These are phyloP conservation scores for Apiotrichum akiyoshidainum DNA, from an alignment of 1,284 basidiomycete species.

Conservation along the genomic window DNA sequence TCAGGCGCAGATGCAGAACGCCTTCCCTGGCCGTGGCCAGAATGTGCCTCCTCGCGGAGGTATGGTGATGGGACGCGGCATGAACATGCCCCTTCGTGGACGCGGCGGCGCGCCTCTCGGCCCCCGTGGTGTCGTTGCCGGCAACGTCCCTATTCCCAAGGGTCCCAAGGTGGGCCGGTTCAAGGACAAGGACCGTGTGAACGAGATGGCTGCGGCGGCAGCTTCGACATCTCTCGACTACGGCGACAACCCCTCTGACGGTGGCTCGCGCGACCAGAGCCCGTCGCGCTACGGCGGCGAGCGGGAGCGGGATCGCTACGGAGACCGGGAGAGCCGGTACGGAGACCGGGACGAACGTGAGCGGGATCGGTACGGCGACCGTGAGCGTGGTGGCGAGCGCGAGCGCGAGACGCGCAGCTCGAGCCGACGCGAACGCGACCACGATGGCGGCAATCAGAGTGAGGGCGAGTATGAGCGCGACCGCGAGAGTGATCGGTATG, in stretches of 20 bases:
- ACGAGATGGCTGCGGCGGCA: slow-evolving; percentile 23
- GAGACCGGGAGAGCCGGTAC: slow-evolving; percentile 9
- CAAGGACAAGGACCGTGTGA: slow-evolving; percentile 45
- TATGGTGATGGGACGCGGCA: slow-evolving; percentile 22
- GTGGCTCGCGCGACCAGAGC: slow-evolving; percentile 15
- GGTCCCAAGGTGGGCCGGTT: slow-evolving; percentile 44
- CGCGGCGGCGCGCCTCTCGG: slow-evolving; percentile 41
- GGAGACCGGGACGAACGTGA: slow-evolving; percentile 13
- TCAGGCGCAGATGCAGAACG: slow-evolving; percentile 10
- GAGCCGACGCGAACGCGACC: slow-evolving; percentile 7
- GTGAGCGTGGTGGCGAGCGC: slow-evolving; percentile 5
- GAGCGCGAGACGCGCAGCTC: slow-evolving; percentile 11
- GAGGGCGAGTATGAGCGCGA: slow-evolving; percentile 18
- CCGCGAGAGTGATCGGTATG: slow-evolving; percentile 8
- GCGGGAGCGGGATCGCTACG: slow-evolving; percentile 5
- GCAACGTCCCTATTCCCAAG: slow-evolving; percentile 31
- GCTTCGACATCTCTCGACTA: slow-evolving; percentile 35
- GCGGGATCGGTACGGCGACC: slow-evolving; percentile 13
- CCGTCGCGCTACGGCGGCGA: slow-evolving; percentile 8
- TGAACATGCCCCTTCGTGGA: slow-evolving; percentile 25
- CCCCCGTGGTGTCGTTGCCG: slow-evolving; percentile 28
- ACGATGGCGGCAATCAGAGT: slow-evolving; percentile 7
- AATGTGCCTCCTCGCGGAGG: slow-evolving; percentile 21
- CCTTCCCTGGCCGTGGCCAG: slow-evolving; percentile 1
- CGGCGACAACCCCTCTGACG: slow-evolving; percentile 23